phyloP scores from a whole-genome alignment of 306 rosid species.

The Corylus americana region DNA sequence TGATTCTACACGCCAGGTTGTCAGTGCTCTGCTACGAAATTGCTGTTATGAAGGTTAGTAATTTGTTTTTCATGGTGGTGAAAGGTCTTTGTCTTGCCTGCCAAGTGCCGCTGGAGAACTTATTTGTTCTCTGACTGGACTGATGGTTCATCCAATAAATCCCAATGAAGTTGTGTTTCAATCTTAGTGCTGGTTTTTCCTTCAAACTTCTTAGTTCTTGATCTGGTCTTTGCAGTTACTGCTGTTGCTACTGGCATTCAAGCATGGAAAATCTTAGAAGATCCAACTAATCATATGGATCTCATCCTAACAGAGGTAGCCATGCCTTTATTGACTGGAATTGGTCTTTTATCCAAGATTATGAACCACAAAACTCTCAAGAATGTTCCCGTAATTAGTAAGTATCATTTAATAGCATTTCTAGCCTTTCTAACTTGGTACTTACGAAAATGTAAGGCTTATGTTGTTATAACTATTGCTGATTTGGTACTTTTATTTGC shows the following conservation, averaged over 20 bases:
- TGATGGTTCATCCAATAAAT: constrained; percentile 9
- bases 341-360: constrained; percentile 80
- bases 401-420: constrained; percentile 30
- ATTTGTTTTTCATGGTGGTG: constrained; percentile 10
- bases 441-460: constrained; percentile 10
- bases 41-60: constrained; percentile 64
- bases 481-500: constrained; percentile 33
- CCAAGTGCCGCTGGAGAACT: constrained; percentile 9
- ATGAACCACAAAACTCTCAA: constrained; percentile 78
- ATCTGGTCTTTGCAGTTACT: constrained; percentile 49
- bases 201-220: constrained; percentile 8
- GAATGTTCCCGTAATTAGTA: constrained; percentile 90
- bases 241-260: constrained; percentile 65
- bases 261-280: constrained; percentile 92
- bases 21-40: constrained; percentile 58
- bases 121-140: not conserved
- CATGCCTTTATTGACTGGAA: constrained; percentile 84
- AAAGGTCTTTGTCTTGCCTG: constrained; percentile 15
- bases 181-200: not conserved
- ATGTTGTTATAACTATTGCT: constrained; percentile 27
- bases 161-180: constrained; percentile 3
- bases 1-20: constrained; percentile 64
- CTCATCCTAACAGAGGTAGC: constrained; percentile 84
- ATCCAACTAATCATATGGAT: constrained; percentile 81
- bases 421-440: not conserved